Conservation (phyloP, 495 filamentous ascomycete species). For the Daldinia grandis region DNA sequence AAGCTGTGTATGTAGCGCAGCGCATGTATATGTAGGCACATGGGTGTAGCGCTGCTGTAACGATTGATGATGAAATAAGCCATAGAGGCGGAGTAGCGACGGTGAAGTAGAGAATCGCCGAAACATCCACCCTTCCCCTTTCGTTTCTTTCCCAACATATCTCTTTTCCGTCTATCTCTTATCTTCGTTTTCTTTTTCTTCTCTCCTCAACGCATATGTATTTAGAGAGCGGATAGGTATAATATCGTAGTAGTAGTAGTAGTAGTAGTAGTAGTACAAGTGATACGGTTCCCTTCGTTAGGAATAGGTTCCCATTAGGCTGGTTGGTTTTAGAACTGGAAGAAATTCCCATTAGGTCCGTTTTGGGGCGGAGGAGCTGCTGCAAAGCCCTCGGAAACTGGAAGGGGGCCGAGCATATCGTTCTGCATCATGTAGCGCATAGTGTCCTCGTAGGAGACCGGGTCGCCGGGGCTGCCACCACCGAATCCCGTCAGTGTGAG, state of each 20-base stretch:
- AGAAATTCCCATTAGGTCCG: background rate
- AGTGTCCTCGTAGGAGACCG: constrained; percentile 42
- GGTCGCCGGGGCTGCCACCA: constrained; percentile 40
- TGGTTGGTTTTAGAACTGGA: constrained; percentile 2
- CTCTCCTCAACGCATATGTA: background rate
- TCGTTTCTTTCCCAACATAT: background rate
- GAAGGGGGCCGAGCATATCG: constrained; percentile 35
- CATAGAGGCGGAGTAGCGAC: background rate
- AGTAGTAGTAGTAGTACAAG: constrained; percentile 7
- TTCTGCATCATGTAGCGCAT: constrained; percentile 48
- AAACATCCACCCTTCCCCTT: background rate
- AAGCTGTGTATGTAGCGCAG: background rate
- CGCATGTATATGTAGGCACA: background rate
- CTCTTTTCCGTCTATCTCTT: background rate
- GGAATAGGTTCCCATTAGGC: too few relatives aligned
- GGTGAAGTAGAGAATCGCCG: background rate
- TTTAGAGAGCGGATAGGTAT: background rate
- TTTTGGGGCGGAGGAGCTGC: background rate
- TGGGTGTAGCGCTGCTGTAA: background rate
- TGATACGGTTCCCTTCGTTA: background rate
- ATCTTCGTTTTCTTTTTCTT: background rate
- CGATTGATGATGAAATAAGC: background rate
- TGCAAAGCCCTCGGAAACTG: constrained; percentile 16
- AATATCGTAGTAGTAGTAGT: constrained; percentile 1
- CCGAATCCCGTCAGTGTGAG: constrained; percentile 56